A percentile compares a stretch with the other conserved stretches of the same genome.
These are phyloP conservation scores for Rosa lucieae DNA, from an alignment of 306 rosid genomes.

Conservation along the genomic window DNA sequence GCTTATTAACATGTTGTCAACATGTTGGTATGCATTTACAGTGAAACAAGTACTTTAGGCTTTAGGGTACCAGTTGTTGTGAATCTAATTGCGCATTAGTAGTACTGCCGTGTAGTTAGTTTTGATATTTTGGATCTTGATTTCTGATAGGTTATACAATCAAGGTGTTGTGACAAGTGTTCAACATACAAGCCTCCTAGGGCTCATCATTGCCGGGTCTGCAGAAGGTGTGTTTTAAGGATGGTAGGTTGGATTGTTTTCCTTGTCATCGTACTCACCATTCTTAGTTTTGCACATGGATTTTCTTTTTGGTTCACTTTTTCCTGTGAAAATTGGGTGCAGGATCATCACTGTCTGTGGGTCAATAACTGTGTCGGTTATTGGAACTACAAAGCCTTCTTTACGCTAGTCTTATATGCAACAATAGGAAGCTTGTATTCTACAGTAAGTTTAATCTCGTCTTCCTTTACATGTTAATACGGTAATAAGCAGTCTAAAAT, in stretches of 20 bases:
- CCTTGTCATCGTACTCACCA: constrained; percentile 1
- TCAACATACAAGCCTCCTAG: constrained; percentile 76
- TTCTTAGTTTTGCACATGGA: constrained; percentile 14
- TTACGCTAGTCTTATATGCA: constrained; percentile 55
- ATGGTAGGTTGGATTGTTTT: constrained; percentile 64
- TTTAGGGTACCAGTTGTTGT: background rate
- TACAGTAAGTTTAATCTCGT: constrained; percentile 42
- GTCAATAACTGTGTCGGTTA: constrained; percentile 89
- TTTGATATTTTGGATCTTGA: constrained; percentile 19
- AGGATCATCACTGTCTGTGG: constrained; percentile 97
- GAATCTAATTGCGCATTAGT: background rate
- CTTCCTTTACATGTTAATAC: constrained; percentile 19
- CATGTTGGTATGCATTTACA: background rate
- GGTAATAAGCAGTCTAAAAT: constrained; percentile 6
- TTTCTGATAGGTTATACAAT: constrained; percentile 40
- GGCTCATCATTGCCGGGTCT: constrained; percentile 93
- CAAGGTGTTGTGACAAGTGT: constrained; percentile 74
- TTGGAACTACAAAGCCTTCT: constrained; percentile 86
- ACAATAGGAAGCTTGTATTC: constrained; percentile 59
- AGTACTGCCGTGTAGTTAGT: background rate
- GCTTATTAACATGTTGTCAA: background rate
- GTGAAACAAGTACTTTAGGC: background rate
- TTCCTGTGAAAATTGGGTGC: constrained; percentile 35
- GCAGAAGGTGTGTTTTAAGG: constrained; percentile 85
- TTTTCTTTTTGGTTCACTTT: background rate